Conservation (phyloP, 73 alveolate species). For the Paramecium tetraurelia region DNA sequence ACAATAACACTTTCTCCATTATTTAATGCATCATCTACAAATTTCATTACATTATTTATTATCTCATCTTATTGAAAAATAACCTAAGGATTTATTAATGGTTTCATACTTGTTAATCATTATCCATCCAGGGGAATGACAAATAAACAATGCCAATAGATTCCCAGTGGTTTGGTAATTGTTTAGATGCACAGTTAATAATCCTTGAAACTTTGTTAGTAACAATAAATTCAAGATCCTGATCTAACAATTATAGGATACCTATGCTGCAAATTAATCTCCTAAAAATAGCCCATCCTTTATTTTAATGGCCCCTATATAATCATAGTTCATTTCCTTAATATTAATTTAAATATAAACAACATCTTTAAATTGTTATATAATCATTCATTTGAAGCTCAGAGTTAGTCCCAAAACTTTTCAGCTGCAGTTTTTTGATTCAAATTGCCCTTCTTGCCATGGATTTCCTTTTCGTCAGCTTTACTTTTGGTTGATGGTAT, state of each 20-base stretch:
- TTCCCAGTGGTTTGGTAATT: constrained; percentile 92
- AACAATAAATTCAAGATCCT: constrained; percentile 90
- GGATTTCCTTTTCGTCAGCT: background rate
- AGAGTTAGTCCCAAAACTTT: constrained; percentile 11
- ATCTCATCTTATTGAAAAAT: constrained; percentile 54
- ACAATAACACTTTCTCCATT: constrained; percentile 76
- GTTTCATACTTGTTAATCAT: constrained; percentile 69
- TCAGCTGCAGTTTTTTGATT: background rate
- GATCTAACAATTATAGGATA: background rate
- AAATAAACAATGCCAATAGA: constrained; percentile 89
- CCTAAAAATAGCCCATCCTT: constrained; percentile 79
- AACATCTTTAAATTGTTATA: background rate
- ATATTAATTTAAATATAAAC: background rate
- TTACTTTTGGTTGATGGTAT: background rate
- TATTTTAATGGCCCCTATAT: constrained; percentile 76
- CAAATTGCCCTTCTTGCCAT: background rate
- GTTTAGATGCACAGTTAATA: constrained; percentile 91
- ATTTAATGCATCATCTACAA: constrained; percentile 72
- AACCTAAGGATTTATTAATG: background rate
- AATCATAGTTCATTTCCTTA: constrained; percentile 60
- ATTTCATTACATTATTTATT: constrained; percentile 61
- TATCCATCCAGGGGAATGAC: constrained; percentile 85
- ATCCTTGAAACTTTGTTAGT: constrained; percentile 90
- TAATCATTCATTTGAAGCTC: background rate
- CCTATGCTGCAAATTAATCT: constrained; percentile 72